Evolutionary conservation across 768 basidiomycete genomes (phyloP).

Genomic region (Pleurotus eryngii): DNA sequence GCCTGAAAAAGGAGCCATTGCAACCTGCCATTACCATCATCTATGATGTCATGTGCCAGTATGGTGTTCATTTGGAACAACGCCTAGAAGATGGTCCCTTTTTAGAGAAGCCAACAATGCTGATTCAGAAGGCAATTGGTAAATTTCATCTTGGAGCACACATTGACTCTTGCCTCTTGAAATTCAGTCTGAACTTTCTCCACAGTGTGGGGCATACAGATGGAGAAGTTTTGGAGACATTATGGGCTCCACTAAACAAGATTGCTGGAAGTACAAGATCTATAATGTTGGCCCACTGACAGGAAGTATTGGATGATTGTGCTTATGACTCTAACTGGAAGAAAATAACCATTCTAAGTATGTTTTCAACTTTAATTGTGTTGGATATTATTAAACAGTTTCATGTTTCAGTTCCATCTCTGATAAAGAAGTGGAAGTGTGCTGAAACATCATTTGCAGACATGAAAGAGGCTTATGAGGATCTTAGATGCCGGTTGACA

Average conservation of each 20-base stretch:
- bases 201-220: slow-evolving; percentile 23
- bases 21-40: slow-evolving; percentile 10
- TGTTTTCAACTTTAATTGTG: neutral
- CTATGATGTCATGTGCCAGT: slow-evolving; percentile 29
- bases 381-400: neutral
- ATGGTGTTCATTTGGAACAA: slow-evolving; percentile 13
- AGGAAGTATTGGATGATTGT: slow-evolving; percentile 33
- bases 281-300: slow-evolving; percentile 26
- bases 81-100: slow-evolving; percentile 9
- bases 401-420: slow-evolving; percentile 6
- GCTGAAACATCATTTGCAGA: neutral
- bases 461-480: slow-evolving; percentile 1
- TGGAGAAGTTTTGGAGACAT: slow-evolving; percentile 31
- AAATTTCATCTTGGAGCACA: slow-evolving; percentile 19
- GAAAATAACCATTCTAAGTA: slow-evolving; percentile 23
- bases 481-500: neutral
- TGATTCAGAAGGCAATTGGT: slow-evolving; percentile 2
- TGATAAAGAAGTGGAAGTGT: slow-evolving; percentile 13
- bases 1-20: neutral
- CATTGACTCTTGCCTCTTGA: slow-evolving; percentile 8
- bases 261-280: slow-evolving; percentile 23
- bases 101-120: slow-evolving; percentile 4
- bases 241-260: slow-evolving; percentile 26
- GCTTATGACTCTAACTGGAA: slow-evolving; percentile 32
- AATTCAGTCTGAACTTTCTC: slow-evolving; percentile 24